Evolutionary conservation across 1,139 yeast species (phyloP).

Genomic region (Yamadazyma diospyri): DNA sequence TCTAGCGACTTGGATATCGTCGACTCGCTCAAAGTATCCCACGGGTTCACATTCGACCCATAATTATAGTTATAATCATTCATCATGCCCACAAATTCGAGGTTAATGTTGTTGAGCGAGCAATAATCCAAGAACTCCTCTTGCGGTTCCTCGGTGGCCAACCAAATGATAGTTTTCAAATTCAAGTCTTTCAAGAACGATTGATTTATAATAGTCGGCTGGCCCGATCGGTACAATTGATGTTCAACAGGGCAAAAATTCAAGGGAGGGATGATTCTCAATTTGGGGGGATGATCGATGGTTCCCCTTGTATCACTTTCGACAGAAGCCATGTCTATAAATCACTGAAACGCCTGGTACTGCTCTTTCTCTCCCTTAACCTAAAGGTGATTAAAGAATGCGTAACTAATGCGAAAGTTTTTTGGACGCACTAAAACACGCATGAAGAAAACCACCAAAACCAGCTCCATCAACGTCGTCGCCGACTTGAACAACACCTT

Average conservation of each 20-base stretch:
- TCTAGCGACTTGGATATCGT: constrained; percentile 78
- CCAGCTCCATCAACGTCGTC: constrained; percentile 1
- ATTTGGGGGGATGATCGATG: constrained; percentile 45
- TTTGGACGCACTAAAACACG: neutral
- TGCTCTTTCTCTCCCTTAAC: too few species aligned
- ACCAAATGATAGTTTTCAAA: constrained; percentile 82
- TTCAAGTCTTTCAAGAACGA: constrained; percentile 74
- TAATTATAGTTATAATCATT: constrained; percentile 41
- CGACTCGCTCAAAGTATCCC: constrained; percentile 93
- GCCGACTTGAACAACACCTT: constrained; percentile 19
- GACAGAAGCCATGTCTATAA: too few species aligned
- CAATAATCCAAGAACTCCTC: constrained; percentile 84
- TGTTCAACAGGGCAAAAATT: constrained; percentile 94
- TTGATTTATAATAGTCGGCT: constrained; percentile 93
- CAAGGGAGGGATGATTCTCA: constrained; percentile 84
- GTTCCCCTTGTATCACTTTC: too few species aligned
- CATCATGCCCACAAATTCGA: constrained; percentile 66
- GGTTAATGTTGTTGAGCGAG: constrained; percentile 61
- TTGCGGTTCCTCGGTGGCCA: constrained; percentile 92
- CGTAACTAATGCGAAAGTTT: neutral
- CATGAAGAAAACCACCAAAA: constrained; percentile 4
- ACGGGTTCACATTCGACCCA: constrained; percentile 53
- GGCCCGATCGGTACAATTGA: constrained; percentile 84
- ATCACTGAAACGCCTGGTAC: too few species aligned
- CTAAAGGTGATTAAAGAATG: neutral